Evolutionary conservation across 202 grass and related monocot genomes (phyloP).

Genomic region (Carex sylvatica): DNA sequence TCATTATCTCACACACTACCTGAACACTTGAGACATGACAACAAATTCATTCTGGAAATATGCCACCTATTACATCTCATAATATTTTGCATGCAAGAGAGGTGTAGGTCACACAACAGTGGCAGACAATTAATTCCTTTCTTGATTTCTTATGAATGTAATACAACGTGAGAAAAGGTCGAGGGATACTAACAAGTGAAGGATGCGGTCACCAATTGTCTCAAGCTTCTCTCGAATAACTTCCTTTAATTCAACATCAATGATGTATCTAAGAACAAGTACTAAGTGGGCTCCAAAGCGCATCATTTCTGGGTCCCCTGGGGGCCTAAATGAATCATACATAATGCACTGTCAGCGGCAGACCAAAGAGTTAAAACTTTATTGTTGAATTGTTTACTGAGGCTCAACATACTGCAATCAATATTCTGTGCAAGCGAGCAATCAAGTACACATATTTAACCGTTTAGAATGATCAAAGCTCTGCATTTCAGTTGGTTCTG

Average conservation of each 20-base stretch:
- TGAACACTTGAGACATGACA: not conserved
- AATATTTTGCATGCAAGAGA: not conserved
- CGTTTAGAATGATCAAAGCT: not conserved
- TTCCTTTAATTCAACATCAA: slow-evolving; percentile 71
- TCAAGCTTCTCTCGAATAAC: slow-evolving; percentile 74
- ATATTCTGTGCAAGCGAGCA: not conserved
- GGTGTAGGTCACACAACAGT: not conserved
- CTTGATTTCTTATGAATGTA: not conserved
- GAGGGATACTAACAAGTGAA: slow-evolving; percentile 57
- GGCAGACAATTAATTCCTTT: not conserved
- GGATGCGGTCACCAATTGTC: slow-evolving; percentile 78
- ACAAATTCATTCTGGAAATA: not conserved
- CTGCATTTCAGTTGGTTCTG: not conserved
- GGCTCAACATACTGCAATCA: not conserved
- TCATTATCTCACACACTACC: not conserved
- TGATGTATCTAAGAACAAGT: slow-evolving; percentile 80
- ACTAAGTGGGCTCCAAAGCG: slow-evolving; percentile 89
- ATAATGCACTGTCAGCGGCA: slow-evolving; percentile 7
- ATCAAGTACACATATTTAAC: not conserved
- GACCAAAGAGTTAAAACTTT: not conserved
- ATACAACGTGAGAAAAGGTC: slow-evolving; percentile 5
- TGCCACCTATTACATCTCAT: not conserved
- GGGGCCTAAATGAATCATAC: slow-evolving; percentile 41
- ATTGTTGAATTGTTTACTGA: not conserved
- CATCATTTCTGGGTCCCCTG: slow-evolving; percentile 77